Conservation (phyloP, 2,329 filamentous ascomycete species). For the Verruconis gallopava region DNA sequence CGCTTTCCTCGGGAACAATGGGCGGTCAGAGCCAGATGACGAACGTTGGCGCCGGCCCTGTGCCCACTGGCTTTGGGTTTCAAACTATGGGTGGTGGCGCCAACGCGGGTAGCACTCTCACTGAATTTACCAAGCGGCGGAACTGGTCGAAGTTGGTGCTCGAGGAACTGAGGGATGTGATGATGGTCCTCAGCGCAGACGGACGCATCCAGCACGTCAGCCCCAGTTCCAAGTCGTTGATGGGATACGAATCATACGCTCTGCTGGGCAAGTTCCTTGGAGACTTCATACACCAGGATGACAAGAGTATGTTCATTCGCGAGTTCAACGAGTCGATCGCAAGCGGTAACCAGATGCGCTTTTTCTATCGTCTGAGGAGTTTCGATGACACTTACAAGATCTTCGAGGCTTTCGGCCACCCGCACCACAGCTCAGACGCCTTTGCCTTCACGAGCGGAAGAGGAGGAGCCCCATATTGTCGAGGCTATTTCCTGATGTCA, state of each 20-base stretch:
- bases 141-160: constrained; percentile 85
- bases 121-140: constrained; percentile 51
- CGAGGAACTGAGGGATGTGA: constrained; percentile 77
- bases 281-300: constrained; percentile 76
- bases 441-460: constrained; percentile 51
- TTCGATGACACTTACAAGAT: constrained; percentile 63
- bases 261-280: constrained; percentile 63
- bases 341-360: constrained; percentile 61
- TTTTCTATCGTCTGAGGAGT: constrained; percentile 76
- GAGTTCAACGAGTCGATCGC: constrained; percentile 86
- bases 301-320: constrained; percentile 67
- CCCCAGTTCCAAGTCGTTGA: constrained; percentile 59
- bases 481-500: constrained; percentile 88
- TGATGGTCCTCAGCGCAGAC: constrained; percentile 76
- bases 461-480: constrained; percentile 47
- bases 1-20: constrained; percentile 1
- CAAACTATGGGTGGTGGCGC: constrained; percentile 18
- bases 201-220: constrained; percentile 80
- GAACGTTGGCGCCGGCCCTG: constrained; percentile 40
- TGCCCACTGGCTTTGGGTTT: constrained; percentile 40
- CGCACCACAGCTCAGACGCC: constrained; percentile 64
- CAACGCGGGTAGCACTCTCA: constrained; percentile 41
- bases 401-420: constrained; percentile 86
- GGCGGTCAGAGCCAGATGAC: constrained; percentile 17
- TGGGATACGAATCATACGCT: constrained; percentile 60